Base-by-base conservation (phyloP, 192 early-diverging fungal species). In the Anaeromyces robustus region DNA sequence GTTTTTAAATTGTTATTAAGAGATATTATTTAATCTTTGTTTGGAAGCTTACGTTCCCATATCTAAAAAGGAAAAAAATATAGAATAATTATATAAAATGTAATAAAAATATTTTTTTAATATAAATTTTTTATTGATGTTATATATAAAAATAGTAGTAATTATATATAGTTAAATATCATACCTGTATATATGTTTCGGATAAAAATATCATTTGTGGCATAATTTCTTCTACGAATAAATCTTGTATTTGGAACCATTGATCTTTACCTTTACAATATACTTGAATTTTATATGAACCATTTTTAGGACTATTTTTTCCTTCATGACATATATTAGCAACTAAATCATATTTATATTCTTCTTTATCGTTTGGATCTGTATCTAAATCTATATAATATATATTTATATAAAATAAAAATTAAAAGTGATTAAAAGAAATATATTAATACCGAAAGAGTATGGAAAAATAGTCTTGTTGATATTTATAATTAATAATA, bases 221-320 rank as follows among this genome's bases (percentile, higher is more conserved):
- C 86, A 94, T 92, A 77, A 97, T 93, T 78, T 94, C 94, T 79
- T 97, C 94, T 9, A 97, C 95, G 79, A 94, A 89, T 78, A 99
- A 86, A 84, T 99, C 97, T 81, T 96, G 97, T 30, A 97, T 93
- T 85, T 91, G 93, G 84, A 94, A 95, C 97, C 97, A 99, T 83
- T 96, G 93, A 80, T 94, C 94, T 79, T 89, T 90, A 5, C 92
- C 91, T 26, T 87, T 87, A 81, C 92, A 87, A n/a, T 90, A 88
- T 77, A 97, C 86, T 84, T 96, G 94, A 0, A 94, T 90, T 68
- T 96, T 91, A 83, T 97, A 98, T n/a, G 84, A 88, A 28, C 94
- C 90, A 52, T 93, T 89, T 0, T 86, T 86, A 3, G 87, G 80
- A 0, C 90, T 88, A 19, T 92, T 90, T 41, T 90, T 88, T 31